Evolutionary conservation across 2,329 filamentous ascomycete species (phyloP).

Genomic region (Ceratocystis papillata): DNA sequence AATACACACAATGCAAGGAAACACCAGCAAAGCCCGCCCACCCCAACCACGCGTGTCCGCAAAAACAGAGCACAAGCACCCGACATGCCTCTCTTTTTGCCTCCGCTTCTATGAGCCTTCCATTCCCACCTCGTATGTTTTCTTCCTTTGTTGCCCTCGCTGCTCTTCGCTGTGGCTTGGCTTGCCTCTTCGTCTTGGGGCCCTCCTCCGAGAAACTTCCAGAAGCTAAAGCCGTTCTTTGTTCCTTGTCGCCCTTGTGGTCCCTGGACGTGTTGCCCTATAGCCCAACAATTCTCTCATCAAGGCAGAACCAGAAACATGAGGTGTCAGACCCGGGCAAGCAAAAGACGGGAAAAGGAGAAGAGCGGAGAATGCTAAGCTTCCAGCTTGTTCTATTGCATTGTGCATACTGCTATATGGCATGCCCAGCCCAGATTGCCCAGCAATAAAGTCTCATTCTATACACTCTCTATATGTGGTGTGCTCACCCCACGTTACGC

Average conservation of each 20-base stretch:
- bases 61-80: slow-evolving; percentile 1
- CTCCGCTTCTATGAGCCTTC: not conserved
- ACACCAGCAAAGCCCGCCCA: not conserved
- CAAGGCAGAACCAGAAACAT: too few relatives aligned
- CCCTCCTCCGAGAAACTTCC: not conserved
- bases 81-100: not conserved
- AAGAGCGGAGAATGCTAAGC: not conserved
- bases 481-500: too few relatives aligned
- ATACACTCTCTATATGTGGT: too few relatives aligned
- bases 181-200: not conserved
- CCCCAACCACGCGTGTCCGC: not conserved
- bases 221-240: slow-evolving; percentile 13
- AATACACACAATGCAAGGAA: not conserved
- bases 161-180: not conserved
- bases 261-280: not conserved
- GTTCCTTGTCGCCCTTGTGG: not conserved
- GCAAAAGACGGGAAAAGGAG: not conserved
- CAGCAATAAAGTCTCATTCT: too few relatives aligned
- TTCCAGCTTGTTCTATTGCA: too few relatives aligned
- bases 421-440: too few relatives aligned
- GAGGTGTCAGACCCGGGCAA: not conserved
- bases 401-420: too few relatives aligned
- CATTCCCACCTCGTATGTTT: not conserved
- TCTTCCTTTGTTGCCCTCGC: not conserved
- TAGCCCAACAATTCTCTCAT: slow-evolving; percentile 6